These are phyloP conservation scores for Penicillium riverlandense DNA, from an alignment of 495 filamentous ascomycete genomes.

Conservation along the genomic window DNA sequence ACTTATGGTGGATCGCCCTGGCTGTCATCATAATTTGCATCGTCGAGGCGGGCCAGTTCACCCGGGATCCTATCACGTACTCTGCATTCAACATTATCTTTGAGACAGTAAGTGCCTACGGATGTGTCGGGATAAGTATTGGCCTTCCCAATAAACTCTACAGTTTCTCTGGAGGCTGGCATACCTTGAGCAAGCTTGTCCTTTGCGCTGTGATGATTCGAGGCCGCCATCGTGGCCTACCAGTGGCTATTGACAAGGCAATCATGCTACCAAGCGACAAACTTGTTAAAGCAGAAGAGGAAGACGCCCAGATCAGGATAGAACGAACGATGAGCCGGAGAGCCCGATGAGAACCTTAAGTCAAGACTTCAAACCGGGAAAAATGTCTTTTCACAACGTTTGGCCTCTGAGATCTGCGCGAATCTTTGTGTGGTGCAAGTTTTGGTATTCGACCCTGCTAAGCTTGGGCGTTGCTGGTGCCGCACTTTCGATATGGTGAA, in stretches of 20 bases:
- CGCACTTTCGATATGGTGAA: no score
- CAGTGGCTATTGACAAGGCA: constrained; percentile 74
- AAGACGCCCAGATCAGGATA: constrained; percentile 45
- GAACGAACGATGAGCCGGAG: constrained; percentile 6
- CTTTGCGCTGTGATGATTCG: constrained; percentile 71
- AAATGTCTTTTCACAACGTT: no score
- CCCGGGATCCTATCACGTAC: constrained; percentile 57
- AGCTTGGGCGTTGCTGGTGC: no score
- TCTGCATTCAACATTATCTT: constrained; percentile 83
- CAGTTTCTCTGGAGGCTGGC: constrained; percentile 67
- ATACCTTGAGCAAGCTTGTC: constrained; percentile 65
- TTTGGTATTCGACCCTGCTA: no score
- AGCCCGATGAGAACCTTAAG: no score
- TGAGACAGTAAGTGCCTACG: constrained; percentile 76
- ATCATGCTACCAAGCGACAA: constrained; percentile 61
- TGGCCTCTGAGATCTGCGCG: no score
- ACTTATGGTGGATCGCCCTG: constrained; percentile 78
- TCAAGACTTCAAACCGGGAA: no score
- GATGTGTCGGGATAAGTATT: constrained; percentile 73
- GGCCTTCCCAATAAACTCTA: constrained; percentile 62
- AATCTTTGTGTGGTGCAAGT: no score
- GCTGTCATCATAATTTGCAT: constrained; percentile 67
- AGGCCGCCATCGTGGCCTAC: constrained; percentile 72
- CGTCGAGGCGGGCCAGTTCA: constrained; percentile 62
- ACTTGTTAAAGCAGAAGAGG: constrained; percentile 50